Evolutionary conservation across 306 rosid species (phyloP).

Genomic region (Ceratonia siliqua): DNA sequence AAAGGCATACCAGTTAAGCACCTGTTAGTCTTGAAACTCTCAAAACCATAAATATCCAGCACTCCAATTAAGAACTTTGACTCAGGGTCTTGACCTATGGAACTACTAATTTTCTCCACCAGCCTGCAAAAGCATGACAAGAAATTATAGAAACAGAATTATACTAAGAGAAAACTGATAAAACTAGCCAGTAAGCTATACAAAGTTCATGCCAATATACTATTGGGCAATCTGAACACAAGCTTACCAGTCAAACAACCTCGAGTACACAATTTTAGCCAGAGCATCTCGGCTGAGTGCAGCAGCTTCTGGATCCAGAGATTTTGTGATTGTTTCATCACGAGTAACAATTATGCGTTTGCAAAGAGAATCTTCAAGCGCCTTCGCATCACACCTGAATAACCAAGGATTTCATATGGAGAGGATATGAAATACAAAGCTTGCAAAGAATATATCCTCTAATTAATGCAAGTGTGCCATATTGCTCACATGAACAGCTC

Average conservation of each 20-base stretch:
- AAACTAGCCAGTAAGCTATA: conserved; percentile 29
- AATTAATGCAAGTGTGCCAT: conserved; percentile 19
- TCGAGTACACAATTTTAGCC: conserved; percentile 82
- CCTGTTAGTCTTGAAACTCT: conserved; percentile 99
- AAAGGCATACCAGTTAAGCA: conserved; percentile 61
- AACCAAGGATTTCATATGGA: conserved; percentile 21
- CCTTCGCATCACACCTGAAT: conserved; percentile 86
- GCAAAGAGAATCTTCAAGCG: conserved; percentile 93
- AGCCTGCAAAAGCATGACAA: conserved; percentile 65
- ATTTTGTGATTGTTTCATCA: conserved; percentile 87
- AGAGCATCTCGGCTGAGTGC: conserved; percentile 86
- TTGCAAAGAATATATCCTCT: background rate
- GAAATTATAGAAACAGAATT: conserved; percentile 8
- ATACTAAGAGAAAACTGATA: conserved; percentile 14
- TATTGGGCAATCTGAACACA: conserved; percentile 16
- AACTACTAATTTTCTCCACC: conserved; percentile 73
- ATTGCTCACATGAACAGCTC: conserved; percentile 75
- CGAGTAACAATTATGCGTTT: conserved; percentile 91
- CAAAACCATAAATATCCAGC: conserved; percentile 95
- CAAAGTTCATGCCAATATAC: conserved; percentile 15
- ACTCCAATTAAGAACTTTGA: conserved; percentile 88
- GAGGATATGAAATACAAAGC: conserved; percentile 36
- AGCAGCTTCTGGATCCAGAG: conserved; percentile 91
- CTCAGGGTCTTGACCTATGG: conserved; percentile 90
- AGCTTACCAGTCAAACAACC: conserved; percentile 90